Percentiles rank a stretch among this genome's conserved stretches.
Conservation (phyloP, 352 stramenopile species). For the Globisporangium irregulare region DNA sequence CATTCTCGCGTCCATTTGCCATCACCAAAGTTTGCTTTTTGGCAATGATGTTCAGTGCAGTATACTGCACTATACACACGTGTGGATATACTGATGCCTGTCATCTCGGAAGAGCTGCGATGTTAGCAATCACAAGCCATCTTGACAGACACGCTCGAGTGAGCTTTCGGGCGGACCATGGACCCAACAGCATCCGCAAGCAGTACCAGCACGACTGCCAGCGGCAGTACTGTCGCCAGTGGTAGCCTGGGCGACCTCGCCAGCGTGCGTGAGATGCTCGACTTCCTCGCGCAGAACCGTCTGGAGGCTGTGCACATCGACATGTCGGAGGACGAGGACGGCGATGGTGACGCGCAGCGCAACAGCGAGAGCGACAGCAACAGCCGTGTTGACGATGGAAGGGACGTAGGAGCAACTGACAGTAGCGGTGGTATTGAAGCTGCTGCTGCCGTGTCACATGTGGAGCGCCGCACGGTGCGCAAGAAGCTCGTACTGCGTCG, state of each 20-base stretch:
- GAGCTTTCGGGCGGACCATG: background rate
- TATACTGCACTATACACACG: too few species aligned
- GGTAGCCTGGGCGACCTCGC: conserved; percentile 2
- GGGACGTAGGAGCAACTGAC: background rate
- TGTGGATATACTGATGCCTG: background rate
- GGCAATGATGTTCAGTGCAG: background rate
- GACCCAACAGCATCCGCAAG: background rate
- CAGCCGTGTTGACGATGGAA: background rate
- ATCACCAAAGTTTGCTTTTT: background rate
- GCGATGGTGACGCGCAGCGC: background rate
- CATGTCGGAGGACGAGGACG: background rate
- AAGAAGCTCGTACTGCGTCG: conserved; percentile 8
- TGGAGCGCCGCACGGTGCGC: background rate
- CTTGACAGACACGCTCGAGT: too few species aligned
- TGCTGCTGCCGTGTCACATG: background rate
- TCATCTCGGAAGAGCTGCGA: too few species aligned
- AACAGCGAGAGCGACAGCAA: background rate
- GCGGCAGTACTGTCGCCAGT: background rate
- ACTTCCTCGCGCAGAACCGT: conserved; percentile 13
- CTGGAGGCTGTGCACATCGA: conserved; percentile 9
- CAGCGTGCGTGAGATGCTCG: conserved; percentile 12
- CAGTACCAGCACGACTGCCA: background rate
- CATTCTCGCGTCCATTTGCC: background rate
- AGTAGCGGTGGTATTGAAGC: background rate
- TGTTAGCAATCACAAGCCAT: too few species aligned